A percentile compares a stretch with the other conserved stretches of the same genome.
These are phyloP conservation scores for Oryza nivara DNA, from an alignment of 176 grass and related monocot genomes.

Conservation along the genomic window DNA sequence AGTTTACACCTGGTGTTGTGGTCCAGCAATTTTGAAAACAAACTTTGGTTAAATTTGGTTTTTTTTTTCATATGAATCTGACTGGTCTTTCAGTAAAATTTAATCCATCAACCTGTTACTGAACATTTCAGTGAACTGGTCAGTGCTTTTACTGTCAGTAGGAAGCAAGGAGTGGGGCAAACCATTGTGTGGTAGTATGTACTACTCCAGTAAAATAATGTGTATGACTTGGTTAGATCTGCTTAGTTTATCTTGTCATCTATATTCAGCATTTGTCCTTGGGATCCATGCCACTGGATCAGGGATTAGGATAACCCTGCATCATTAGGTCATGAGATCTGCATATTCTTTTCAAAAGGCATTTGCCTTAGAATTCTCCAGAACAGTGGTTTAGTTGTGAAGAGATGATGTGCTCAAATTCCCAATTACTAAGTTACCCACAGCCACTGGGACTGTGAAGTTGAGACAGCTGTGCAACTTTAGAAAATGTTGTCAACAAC, in stretches of 20 bases:
- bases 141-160: background rate
- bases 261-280: slow-evolving; percentile 24
- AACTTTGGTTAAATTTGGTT: background rate
- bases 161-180: background rate
- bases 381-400: background rate
- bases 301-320: slow-evolving; percentile 34
- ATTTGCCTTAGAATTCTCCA: slow-evolving; percentile 9
- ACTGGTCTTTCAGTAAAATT: background rate
- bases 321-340: slow-evolving; percentile 39
- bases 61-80: slow-evolving; percentile 30
- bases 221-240: background rate
- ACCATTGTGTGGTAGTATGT: background rate
- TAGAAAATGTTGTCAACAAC: background rate
- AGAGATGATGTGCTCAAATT: background rate
- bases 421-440: background rate
- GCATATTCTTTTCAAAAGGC: background rate
- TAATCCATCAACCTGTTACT: background rate
- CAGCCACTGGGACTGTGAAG: background rate
- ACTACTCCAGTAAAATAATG: background rate
- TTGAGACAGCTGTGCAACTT: background rate
- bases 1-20: background rate
- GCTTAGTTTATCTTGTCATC: background rate
- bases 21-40: background rate
- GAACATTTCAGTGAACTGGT: background rate
- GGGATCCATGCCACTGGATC: slow-evolving; percentile 46